Base-by-base conservation (phyloP, 2,329 filamentous ascomycete genomes). In the Cadophora sp. region DNA sequence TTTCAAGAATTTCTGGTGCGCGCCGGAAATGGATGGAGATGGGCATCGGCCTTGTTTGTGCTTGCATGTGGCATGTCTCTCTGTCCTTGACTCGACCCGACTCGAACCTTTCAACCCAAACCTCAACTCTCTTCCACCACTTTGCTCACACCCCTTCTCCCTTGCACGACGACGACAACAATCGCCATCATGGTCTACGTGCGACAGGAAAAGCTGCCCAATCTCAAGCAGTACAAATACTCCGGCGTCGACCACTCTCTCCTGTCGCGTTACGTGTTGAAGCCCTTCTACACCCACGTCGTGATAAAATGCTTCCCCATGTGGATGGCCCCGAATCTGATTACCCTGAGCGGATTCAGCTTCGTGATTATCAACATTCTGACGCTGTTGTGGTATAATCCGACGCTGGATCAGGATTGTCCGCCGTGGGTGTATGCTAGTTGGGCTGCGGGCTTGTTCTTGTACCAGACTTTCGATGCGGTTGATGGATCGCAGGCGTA, bases 391-490 rank as follows among this genome's bases (percentile, higher is more conserved):
- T 98, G 94, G 92, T 99, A 97, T 81, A 96, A 93, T 74, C 96
- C 96, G n/a, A 91, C 88, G 0, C 85, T 99, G 58, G 94, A 98
- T 80, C 90, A 93, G 79, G 93, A 99, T 79, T 98, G 95, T 78
- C 96, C 96, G 11, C 78, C 87, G 1, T 99, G 96, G 96, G 95
- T 99, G 18, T 99, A 99, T 83, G 91, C 91, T 72, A 91, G 89
- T 75, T 99, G 94, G 92, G 91, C 94, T 4, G 80, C 92, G 39
- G 96, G 96, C 1, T 81, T 99, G 72, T 97, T 98, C 79, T 80
- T 98, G 61, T 99, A 99, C 80, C 96, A 99, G 85, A 98, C 95
- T 1, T 97, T 99, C 81, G 96, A 99, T 80, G 96, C 95, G 1
- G 94, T 98, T 30, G 96, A 99, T 80, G 96, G 96, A 62, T 87